These are phyloP conservation scores for Murraya koenigii DNA, from an alignment of 345 rosid genomes.

Conservation along the genomic window DNA sequence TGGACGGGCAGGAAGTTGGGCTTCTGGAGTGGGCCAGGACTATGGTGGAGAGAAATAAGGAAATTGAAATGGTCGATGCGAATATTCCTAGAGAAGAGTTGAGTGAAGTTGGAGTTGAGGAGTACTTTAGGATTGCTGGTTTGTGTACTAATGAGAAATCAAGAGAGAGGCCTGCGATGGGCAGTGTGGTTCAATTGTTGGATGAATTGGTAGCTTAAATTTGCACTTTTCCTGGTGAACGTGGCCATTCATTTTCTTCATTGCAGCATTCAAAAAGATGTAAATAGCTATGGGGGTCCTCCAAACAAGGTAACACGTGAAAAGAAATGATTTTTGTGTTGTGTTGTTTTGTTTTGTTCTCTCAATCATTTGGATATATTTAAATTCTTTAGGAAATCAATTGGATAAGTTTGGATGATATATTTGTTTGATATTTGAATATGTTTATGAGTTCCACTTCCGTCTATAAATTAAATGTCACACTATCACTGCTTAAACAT, in stretches of 20 bases:
- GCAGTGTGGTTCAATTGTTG: constrained; percentile 37
- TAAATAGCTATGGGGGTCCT: not conserved
- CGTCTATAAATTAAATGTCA: too few relatives aligned
- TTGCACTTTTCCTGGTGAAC: not conserved
- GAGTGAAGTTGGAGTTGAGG: constrained; percentile 31
- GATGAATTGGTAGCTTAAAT: constrained; percentile 12
- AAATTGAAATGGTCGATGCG: constrained; percentile 51
- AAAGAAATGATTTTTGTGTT: not conserved
- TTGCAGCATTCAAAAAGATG: not conserved
- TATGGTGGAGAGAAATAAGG: constrained; percentile 36
- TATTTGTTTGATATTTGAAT: not conserved
- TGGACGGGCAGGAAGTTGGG: constrained; percentile 41
- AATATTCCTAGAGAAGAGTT: constrained; percentile 25
- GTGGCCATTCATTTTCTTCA: not conserved
- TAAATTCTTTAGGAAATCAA: not conserved
- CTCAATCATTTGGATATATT: not conserved
- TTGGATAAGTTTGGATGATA: not conserved
- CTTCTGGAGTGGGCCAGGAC: constrained; percentile 54
- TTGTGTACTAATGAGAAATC: constrained; percentile 44
- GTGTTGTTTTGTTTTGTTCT: not conserved
- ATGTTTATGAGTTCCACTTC: too few relatives aligned
- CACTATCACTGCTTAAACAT: too few relatives aligned
- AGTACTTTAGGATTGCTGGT: constrained; percentile 61
- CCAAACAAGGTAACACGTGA: not conserved
- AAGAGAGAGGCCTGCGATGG: constrained; percentile 58